Evolutionary conservation across 208 protist genomes (phyloP).

Genomic region (Trypanosoma caninum): DNA sequence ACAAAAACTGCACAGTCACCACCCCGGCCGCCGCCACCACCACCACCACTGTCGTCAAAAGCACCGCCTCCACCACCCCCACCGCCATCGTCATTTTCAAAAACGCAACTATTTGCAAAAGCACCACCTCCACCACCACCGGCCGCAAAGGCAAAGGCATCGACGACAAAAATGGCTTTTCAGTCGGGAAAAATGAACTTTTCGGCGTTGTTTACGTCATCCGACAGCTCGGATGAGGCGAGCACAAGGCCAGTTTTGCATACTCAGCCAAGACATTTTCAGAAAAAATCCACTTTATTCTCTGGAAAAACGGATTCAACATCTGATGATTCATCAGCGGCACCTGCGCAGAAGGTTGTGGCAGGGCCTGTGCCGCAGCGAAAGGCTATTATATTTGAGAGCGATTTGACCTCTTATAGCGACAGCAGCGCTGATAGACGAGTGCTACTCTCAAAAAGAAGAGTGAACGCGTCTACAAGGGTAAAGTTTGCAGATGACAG

Average conservation of each 20-base stretch:
- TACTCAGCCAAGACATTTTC: constrained; percentile 2
- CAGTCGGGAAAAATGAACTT: constrained; percentile 4
- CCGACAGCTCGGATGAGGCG: constrained; percentile 19
- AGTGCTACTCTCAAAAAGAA: not conserved
- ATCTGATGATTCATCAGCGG: constrained; percentile 4
- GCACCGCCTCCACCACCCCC: not conserved
- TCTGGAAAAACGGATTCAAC: not conserved
- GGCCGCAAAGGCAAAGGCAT: not conserved
- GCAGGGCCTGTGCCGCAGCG: not conserved
- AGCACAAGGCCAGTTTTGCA: not conserved
- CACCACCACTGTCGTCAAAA: not conserved
- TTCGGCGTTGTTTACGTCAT: constrained; percentile 22
- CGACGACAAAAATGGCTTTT: not conserved
- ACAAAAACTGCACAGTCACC: not conserved
- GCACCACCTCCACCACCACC: constrained; percentile 13
- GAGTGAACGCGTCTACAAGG: not conserved
- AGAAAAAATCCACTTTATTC: not conserved
- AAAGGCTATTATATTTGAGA: not conserved
- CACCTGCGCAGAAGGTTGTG: not conserved
- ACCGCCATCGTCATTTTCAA: not conserved
- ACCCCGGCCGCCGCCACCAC: constrained; percentile 2
- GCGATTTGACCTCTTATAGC: constrained; percentile 5
- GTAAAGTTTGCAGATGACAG: not conserved
- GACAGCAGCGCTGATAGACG: not conserved
- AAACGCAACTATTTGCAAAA: constrained; percentile 3